phyloP scores from a whole-genome alignment of 768 basidiomycete genomes.

The Tricholoma matsutake region DNA sequence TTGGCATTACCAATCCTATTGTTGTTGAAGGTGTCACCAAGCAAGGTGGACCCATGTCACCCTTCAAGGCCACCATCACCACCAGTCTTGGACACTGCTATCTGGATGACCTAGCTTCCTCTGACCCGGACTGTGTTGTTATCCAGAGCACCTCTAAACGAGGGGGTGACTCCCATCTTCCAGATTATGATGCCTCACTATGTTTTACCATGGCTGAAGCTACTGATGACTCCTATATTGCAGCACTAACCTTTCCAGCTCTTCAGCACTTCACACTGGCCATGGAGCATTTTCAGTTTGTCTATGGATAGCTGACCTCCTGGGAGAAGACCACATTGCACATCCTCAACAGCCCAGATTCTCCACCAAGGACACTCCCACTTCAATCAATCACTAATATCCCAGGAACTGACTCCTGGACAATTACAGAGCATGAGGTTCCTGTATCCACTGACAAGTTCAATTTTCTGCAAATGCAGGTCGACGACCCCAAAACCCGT shows the following conservation, averaged over 20 bases:
- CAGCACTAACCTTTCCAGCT: no score
- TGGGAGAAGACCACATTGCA: constrained; percentile 17
- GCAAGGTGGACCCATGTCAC: neutral
- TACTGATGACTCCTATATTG: constrained; percentile 21
- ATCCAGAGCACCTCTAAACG: neutral
- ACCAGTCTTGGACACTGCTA: constrained; percentile 20
- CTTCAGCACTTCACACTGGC: constrained; percentile 7
- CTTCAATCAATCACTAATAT: constrained; percentile 3
- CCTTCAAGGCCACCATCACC: constrained; percentile 15
- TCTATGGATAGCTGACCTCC: constrained; percentile 16
- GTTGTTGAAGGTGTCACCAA: neutral
- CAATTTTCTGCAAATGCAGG: no score
- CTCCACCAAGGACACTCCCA: neutral
- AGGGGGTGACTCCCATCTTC: neutral
- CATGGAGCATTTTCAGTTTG: constrained; percentile 17
- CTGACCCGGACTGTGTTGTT: constrained; percentile 3
- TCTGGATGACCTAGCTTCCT: constrained; percentile 12
- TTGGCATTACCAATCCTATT: neutral
- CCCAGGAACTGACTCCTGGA: constrained; percentile 6
- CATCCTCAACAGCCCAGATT: constrained; percentile 5
- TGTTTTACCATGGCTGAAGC: constrained; percentile 21
- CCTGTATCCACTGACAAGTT: constrained; percentile 7
- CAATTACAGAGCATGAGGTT: constrained; percentile 10
- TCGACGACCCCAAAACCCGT: no score
- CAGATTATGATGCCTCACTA: neutral